Percentiles rank a stretch among this genome's conserved stretches.
phyloP scores from a whole-genome alignment of 805 yeast species.

The Yamadazyma ubonensis region DNA sequence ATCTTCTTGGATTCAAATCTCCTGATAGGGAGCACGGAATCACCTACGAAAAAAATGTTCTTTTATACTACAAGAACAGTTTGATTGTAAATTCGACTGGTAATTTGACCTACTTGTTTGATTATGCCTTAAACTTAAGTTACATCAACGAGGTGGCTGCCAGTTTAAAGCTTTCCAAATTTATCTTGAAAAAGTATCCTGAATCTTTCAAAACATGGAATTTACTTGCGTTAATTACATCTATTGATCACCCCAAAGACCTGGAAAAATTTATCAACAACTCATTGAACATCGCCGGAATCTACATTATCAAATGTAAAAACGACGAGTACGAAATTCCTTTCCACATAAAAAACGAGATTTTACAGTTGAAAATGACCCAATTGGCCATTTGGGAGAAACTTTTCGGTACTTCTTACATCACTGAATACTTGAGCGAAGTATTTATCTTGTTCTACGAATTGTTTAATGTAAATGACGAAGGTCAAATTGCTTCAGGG shows the following conservation, averaged over 20 bases:
- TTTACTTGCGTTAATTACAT: constrained; percentile 59
- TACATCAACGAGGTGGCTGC: constrained; percentile 41
- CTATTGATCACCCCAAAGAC: constrained; percentile 37
- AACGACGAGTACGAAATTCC: constrained; percentile 25
- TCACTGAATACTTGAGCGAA: constrained; percentile 65
- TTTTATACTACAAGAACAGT: constrained; percentile 32
- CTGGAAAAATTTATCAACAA: constrained; percentile 57
- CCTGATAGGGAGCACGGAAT: constrained; percentile 21
- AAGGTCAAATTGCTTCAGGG: constrained; percentile 12
- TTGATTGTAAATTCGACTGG: constrained; percentile 39
- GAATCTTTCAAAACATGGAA: constrained; percentile 65
- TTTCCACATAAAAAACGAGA: constrained; percentile 42
- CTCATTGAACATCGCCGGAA: constrained; percentile 45
- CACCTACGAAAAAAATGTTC: constrained; percentile 17
- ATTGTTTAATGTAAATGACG: constrained; percentile 40
- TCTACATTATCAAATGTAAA: constrained; percentile 29
- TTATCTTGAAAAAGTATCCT: constrained; percentile 50
- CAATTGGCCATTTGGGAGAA: constrained; percentile 69
- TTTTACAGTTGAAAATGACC: constrained; percentile 70
- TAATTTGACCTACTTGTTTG: constrained; percentile 27
- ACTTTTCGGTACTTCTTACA: constrained; percentile 52
- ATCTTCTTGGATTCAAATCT: constrained; percentile 26
- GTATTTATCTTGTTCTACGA: constrained; percentile 58
- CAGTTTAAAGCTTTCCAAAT: constrained; percentile 47
- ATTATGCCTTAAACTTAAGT: constrained; percentile 51